Evolutionary conservation across 2,329 filamentous ascomycete genomes (phyloP).

Genomic region (Calonectria pteridis): DNA sequence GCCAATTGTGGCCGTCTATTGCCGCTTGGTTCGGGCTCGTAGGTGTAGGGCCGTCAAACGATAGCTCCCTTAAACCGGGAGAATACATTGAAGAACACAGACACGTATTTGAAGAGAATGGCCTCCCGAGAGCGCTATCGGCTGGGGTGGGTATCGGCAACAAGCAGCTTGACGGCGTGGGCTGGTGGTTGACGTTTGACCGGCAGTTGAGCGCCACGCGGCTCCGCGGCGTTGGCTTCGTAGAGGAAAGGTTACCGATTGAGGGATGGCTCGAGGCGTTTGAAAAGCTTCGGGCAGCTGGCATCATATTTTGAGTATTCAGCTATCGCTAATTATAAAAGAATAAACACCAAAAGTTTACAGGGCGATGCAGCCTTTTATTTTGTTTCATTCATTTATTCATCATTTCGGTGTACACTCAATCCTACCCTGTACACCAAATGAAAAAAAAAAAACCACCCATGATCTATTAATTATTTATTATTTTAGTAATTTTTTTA

Average conservation of each 20-base stretch:
- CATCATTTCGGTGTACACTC: not conserved
- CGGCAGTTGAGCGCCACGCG: conserved; percentile 58
- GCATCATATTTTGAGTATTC: conserved; percentile 17
- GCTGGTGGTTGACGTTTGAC: conserved; percentile 62
- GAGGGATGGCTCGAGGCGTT: conserved; percentile 59
- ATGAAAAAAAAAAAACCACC: not conserved
- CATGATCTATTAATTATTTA: not conserved
- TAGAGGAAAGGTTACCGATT: conserved; percentile 51
- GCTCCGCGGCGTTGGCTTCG: conserved; percentile 55
- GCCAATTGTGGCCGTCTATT: conserved; percentile 48
- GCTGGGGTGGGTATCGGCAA: conserved; percentile 53
- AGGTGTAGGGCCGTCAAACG: conserved; percentile 36
- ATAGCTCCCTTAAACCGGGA: conserved; percentile 32
- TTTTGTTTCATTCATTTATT: too few species aligned
- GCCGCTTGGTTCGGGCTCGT: conserved; percentile 49
- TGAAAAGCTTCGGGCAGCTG: conserved; percentile 55
- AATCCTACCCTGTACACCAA: not conserved
- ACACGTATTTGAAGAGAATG: conserved; percentile 46
- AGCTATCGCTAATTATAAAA: not conserved
- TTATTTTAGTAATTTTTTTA: not conserved
- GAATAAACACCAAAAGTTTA: not conserved
- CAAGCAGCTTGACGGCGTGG: conserved; percentile 57
- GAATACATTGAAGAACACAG: conserved; percentile 48
- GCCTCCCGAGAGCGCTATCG: conserved; percentile 37
- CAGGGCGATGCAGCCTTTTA: too few species aligned